Conservation (phyloP, 2,329 filamentous ascomycete genomes). For the Aotearoamyces nothofagi region DNA sequence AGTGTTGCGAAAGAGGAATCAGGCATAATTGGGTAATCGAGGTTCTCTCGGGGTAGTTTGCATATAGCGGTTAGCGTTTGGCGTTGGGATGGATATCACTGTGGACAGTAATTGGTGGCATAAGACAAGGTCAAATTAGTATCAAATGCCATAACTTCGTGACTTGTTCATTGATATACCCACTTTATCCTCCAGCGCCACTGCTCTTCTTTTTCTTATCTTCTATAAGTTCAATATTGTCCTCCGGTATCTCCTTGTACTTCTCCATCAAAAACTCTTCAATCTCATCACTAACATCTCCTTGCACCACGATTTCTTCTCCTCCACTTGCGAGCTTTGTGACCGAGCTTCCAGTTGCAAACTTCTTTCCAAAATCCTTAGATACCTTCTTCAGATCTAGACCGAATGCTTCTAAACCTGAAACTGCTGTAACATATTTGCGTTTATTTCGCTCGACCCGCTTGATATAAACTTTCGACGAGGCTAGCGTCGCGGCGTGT, state of each 20-base stretch:
- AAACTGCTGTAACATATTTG: constrained; percentile 90
- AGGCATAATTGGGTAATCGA: no score
- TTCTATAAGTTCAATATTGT: constrained; percentile 88
- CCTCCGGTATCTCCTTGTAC: constrained; percentile 81
- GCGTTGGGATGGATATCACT: constrained; percentile 4
- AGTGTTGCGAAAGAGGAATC: constrained; percentile 19
- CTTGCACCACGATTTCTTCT: constrained; percentile 96
- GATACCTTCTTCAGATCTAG: constrained; percentile 90
- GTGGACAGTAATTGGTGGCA: background rate
- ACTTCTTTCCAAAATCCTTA: constrained; percentile 97
- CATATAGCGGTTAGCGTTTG: constrained; percentile 6
- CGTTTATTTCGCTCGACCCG: constrained; percentile 96
- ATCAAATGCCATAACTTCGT: constrained; percentile 3
- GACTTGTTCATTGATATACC: constrained; percentile 1
- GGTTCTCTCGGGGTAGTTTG: constrained; percentile 2
- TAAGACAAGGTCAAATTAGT: background rate
- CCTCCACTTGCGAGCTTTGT: constrained; percentile 76
- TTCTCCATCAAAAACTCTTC: constrained; percentile 81
- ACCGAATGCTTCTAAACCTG: constrained; percentile 78
- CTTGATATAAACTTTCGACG: constrained; percentile 79
- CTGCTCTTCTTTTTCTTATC: constrained; percentile 86
- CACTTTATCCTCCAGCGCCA: constrained; percentile 12
- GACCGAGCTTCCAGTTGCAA: constrained; percentile 84
- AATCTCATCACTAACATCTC: constrained; percentile 89
- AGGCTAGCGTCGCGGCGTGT: constrained; percentile 67